Percentiles rank a stretch among this genome's conserved stretches.
Evolutionary conservation across 2,329 filamentous ascomycete species (phyloP).

Genomic region (Clonostachys chloroleuca): DNA sequence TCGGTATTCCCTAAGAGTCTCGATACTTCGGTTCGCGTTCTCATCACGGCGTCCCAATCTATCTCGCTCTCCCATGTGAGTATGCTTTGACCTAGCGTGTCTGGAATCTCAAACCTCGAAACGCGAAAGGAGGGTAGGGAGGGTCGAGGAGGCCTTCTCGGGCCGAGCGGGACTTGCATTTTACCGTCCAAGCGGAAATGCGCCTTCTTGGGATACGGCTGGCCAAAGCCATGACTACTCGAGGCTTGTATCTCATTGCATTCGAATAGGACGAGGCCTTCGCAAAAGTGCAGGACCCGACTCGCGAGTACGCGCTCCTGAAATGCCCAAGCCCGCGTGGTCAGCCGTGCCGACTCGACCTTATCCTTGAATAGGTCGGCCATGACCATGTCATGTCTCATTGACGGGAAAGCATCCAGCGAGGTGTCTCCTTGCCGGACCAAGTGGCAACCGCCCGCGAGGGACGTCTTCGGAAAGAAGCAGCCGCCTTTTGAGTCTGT

Average conservation of each 20-base stretch:
- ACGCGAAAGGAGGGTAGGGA: no score
- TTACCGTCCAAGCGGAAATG: no score
- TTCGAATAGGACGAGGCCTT: slow-evolving; percentile 6
- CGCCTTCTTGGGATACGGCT: background rate
- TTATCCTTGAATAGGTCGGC: background rate
- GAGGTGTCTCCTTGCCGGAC: background rate
- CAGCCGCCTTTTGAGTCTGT: background rate
- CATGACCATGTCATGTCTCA: background rate
- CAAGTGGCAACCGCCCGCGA: background rate
- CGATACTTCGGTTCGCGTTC: no score
- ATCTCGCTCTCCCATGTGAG: no score
- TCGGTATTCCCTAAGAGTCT: no score
- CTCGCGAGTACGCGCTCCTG: slow-evolving; percentile 5
- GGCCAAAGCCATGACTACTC: background rate
- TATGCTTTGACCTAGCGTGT: no score
- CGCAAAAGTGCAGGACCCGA: slow-evolving; percentile 5
- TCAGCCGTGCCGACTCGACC: slow-evolving; percentile 1
- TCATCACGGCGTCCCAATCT: no score
- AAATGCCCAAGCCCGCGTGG: slow-evolving; percentile 6
- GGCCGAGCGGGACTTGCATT: no score
- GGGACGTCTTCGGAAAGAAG: background rate
- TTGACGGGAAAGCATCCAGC: background rate
- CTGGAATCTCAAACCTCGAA: no score
- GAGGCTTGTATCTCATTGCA: slow-evolving; percentile 1
- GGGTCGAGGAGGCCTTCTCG: no score